Conservation (phyloP, 106 monocot genomes). For the Gastrodia elata region DNA sequence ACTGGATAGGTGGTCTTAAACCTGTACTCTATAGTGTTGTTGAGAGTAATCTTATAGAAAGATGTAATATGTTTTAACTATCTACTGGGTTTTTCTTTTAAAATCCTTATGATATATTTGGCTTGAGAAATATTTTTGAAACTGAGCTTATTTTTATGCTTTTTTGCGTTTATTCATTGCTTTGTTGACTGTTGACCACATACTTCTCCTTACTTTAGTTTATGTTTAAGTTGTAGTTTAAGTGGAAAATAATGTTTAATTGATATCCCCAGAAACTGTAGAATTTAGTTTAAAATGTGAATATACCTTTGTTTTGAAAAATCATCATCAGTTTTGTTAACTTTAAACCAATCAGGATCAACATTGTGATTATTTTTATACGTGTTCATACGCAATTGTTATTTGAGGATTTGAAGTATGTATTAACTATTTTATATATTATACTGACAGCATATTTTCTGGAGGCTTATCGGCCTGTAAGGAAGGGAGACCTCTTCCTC, state of each 20-base stretch:
- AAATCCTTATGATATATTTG: too few species aligned
- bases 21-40: too few species aligned
- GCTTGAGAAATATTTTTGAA: too few species aligned
- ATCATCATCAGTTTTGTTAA: not conserved
- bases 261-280: not conserved
- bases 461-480: slow-evolving; percentile 51
- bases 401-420: too few species aligned
- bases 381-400: not conserved
- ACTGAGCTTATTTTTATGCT: too few species aligned
- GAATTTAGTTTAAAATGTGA: not conserved
- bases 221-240: not conserved
- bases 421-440: not conserved
- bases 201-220: too few species aligned
- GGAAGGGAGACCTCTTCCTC: slow-evolving; percentile 54
- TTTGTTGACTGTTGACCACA: too few species aligned
- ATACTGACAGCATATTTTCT: slow-evolving; percentile 36
- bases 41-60: too few species aligned
- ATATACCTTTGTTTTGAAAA: not conserved
- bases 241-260: not conserved
- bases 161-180: too few species aligned
- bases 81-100: too few species aligned
- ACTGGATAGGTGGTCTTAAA: too few species aligned
- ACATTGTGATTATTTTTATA: not conserved
- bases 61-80: too few species aligned
- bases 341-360: not conserved